Base-by-base conservation (phyloP, 1,284 basidiomycete genomes). In the Fomitopsis schrenkii region DNA sequence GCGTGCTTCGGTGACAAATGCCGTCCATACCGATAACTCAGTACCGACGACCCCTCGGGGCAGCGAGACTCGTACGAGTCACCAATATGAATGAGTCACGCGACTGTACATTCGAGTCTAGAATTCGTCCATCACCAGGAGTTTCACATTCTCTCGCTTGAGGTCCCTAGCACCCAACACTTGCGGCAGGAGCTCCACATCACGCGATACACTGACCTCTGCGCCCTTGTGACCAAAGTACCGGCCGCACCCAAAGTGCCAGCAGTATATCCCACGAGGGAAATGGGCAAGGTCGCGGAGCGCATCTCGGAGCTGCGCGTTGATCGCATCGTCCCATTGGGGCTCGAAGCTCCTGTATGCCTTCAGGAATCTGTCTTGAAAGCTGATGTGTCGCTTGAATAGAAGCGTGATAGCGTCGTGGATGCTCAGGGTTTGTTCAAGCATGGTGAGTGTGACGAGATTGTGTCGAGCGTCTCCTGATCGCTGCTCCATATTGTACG, bases 401-500 rank as follows among this genome's bases (percentile, higher is more conserved):
- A 69, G 55, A 63, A 68, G 70, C 6, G 55, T 35, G 19, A 72
- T 45, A 2, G 69, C 66, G 6, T 57, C 64, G 22, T 68, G 58
- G 14, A 72, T 40, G 38, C 67, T 61, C 10, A 63, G 6, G 22
- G 63, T 65, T 38, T 71, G 64, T 40, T 71, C 59, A 15, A 59
- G 59, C 73, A 75, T 76, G 41, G 72, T 67, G 57, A 75, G 63
- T 17, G 69, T 66, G 50, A 78, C 58, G 62, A 77, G 68, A 67
- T 77, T 77, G 67, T 76, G 73, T 22, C 66, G 69, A 54, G 73
- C 66, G 57, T 70, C 71, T 12, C 73, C 74, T 9, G 69, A 68
- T 14, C 74, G 66, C 59, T 77, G 74, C 56, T 79, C 77, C 41
- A 70, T 68, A 55, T 76, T 76, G 66, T 73, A 79, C 2, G 77